Evolutionary conservation across 2,329 filamentous ascomycete species (phyloP).

Genomic region (Microcyclospora pomicola): DNA sequence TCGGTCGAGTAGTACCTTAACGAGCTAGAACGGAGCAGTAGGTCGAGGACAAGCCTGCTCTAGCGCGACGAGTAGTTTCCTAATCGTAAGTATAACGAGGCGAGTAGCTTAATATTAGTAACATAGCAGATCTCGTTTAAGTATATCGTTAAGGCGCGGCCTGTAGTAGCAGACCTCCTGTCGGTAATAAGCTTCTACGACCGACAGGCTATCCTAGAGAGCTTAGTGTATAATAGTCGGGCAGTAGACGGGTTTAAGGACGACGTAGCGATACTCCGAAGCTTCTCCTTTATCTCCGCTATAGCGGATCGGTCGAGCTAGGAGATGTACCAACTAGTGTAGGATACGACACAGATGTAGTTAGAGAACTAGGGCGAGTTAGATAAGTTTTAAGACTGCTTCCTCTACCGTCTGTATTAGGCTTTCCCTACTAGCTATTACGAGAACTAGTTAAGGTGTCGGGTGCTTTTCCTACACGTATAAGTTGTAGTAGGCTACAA

Average conservation of each 20-base stretch:
- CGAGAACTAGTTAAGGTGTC: constrained; percentile 15
- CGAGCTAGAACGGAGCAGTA: constrained; percentile 22
- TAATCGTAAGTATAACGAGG: constrained; percentile 6
- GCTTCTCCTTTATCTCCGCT: constrained; percentile 25
- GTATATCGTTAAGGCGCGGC: constrained; percentile 4
- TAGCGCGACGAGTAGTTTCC: background rate
- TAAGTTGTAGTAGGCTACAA: constrained; percentile 1
- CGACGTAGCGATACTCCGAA: constrained; percentile 23
- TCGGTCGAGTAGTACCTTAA: constrained; percentile 27
- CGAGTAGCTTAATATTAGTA: constrained; percentile 8
- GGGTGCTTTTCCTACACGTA: constrained; percentile 16
- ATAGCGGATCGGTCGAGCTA: constrained; percentile 14
- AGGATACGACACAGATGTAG: constrained; percentile 26
- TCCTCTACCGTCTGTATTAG: constrained; percentile 1
- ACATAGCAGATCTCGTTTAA: constrained; percentile 16
- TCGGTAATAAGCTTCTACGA: constrained; percentile 37
- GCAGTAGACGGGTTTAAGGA: constrained; percentile 16
- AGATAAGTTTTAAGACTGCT: constrained; percentile 15
- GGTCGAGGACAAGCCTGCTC: constrained; percentile 11
- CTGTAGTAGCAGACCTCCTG: constrained; percentile 28
- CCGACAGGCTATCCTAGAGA: constrained; percentile 9
- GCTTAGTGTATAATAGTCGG: background rate
- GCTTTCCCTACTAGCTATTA: constrained; percentile 6
- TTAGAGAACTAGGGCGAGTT: constrained; percentile 14
- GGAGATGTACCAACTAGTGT: constrained; percentile 33